Base-by-base conservation (phyloP, 1,139 yeast species). In the Taphrina communis region DNA sequence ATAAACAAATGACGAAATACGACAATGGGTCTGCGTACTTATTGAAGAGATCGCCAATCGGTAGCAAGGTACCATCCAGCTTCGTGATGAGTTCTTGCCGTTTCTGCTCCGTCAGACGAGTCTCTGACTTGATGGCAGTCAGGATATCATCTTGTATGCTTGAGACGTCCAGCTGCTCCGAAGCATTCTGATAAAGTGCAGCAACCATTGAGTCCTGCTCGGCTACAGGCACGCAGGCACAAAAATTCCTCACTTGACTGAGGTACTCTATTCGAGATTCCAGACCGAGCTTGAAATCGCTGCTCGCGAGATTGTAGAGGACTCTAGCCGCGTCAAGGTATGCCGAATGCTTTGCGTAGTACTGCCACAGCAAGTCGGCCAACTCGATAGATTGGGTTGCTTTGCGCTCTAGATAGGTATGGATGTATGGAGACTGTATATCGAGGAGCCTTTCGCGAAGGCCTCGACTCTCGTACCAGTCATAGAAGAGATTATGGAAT, bases 181-280 rank as follows among this genome's bases (percentile, higher is more conserved):
- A 89, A 46, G 93, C 88, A 72, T 84, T 81, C 11, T 86, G 82
- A 0, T 91, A 84, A 70, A 94, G 81, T 74, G 86, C 88, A 42
- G 88, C 85, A 85, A 90, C 88, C 14, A 42, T 42, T 42, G 88
- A 85, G 85, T 90, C 88, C 19, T 57, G 61, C n/a, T 63, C 57
- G 19, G n/a, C 19, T 9, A 39, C 52, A 6, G 67, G 61, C 25
- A 63, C 67, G 77, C 96, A 88, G 75, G 90, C 90, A 76, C 97
- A 90, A 80, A 90, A 93, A 1, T 97, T 97, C 77, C 89, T 89
- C 0, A 97, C 98, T 73, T 98, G 85, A 0, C 97, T 90, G 71
- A 94, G 82, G 75, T 85, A 92, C 77, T 93, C 97, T 63, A 94
- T 88, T 77, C 99, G 84, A 74, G 89, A 88, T 52, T 84, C 83